Evolutionary conservation across 176 grass and related monocot genomes (phyloP).

Genomic region (Raddia guianensis): DNA sequence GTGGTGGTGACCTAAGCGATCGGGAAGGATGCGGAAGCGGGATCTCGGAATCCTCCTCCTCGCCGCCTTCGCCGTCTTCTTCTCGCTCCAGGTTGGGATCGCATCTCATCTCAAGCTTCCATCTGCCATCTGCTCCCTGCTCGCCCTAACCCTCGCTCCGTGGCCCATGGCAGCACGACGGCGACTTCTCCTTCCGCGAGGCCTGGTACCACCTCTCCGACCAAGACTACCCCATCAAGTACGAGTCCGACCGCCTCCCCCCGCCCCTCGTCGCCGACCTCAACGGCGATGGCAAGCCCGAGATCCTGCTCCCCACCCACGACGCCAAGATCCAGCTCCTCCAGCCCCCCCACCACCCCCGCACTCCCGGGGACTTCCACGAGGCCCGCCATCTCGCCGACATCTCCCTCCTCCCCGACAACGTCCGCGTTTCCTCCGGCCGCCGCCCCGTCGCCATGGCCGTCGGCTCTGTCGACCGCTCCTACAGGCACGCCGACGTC

Average conservation of each 20-base stretch:
- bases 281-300: conserved; percentile 83
- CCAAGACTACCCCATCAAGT: conserved; percentile 84
- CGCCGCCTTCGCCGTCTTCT: conserved; percentile 95
- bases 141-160: not conserved
- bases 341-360: conserved; percentile 39
- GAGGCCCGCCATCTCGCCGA: conserved; percentile 84
- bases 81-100: conserved; percentile 81
- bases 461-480: conserved; percentile 74
- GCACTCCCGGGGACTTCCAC: conserved; percentile 55
- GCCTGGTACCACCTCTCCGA: conserved; percentile 92
- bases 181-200: conserved; percentile 90
- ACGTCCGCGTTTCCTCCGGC: conserved; percentile 72
- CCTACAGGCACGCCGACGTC: conserved; percentile 48
- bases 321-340: conserved; percentile 89
- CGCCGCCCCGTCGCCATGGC: conserved; percentile 85
- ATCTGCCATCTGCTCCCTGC: no score
- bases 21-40: conserved; percentile 73
- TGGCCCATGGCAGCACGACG: conserved; percentile 74
- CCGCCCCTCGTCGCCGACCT: conserved; percentile 87
- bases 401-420: conserved; percentile 74
- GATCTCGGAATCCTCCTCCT: conserved; percentile 90
- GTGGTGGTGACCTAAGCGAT: no score
- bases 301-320: conserved; percentile 89
- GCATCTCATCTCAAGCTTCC: no score
- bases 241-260: conserved; percentile 84